Evolutionary conservation across 2,329 filamentous ascomycete genomes (phyloP).

Genomic region (Tolypocladium tropicale): DNA sequence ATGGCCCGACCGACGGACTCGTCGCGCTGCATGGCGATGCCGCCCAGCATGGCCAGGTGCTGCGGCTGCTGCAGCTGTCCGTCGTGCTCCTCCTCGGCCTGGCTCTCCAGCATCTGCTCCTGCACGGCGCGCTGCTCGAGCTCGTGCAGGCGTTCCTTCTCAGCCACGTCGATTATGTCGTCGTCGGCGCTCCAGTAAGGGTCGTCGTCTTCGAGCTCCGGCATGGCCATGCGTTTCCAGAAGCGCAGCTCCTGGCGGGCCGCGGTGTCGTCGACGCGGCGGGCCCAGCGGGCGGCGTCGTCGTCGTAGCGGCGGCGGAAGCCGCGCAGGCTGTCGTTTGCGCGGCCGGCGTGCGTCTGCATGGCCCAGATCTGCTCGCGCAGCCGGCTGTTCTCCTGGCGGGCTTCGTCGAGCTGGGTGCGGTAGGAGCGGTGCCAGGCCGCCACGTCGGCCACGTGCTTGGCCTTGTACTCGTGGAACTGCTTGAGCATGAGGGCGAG

Average conservation of each 20-base stretch:
- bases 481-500: slow-evolving; percentile 50
- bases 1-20: slow-evolving; percentile 16
- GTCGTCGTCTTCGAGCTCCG: slow-evolving; percentile 48
- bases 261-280: slow-evolving; percentile 40
- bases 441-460: slow-evolving; percentile 50
- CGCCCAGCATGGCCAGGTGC: slow-evolving; percentile 20
- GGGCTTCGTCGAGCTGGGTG: slow-evolving; percentile 52
- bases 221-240: slow-evolving; percentile 59
- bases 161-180: slow-evolving; percentile 49
- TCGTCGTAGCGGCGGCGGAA: slow-evolving; percentile 49
- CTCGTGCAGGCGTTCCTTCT: slow-evolving; percentile 46
- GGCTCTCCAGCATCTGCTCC: slow-evolving; percentile 22
- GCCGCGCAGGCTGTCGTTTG: slow-evolving; percentile 46
- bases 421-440: slow-evolving; percentile 59
- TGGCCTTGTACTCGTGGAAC: slow-evolving; percentile 56
- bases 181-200: slow-evolving; percentile 56
- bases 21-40: slow-evolving; percentile 28
- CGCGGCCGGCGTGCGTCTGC: slow-evolving; percentile 47
- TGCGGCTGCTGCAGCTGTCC: slow-evolving; percentile 14
- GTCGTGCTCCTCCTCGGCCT: slow-evolving; percentile 23
- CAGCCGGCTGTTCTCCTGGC: slow-evolving; percentile 51
- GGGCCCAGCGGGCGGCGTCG: slow-evolving; percentile 42
- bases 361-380: slow-evolving; percentile 59
- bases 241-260: slow-evolving; percentile 49
- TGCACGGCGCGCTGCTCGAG: slow-evolving; percentile 35